Evolutionary conservation across 1,284 basidiomycete species (phyloP), one percentile per base, ranked within the genome.

Genomic region (Trametes polyzona): DNA sequence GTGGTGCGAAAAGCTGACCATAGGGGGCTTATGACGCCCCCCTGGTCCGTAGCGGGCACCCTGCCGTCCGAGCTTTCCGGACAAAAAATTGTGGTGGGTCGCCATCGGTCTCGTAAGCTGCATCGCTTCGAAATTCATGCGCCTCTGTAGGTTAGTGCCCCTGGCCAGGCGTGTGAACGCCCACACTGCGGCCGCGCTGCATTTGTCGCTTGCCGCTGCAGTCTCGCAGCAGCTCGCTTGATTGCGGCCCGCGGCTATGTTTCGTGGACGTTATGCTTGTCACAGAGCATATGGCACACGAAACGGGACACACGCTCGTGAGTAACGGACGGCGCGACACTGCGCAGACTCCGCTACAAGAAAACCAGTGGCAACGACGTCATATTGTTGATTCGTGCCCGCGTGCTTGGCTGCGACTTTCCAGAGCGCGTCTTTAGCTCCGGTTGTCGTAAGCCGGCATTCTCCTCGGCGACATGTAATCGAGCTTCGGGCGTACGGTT

Each of bases 1-100:
- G n/a, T 26, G 44, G 26, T 54, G 52, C 39, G 52, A 54, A 54
- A 40, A 27, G 33, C 30, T 54, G n/a, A 12, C 52, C 37, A 47
- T 33, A 11, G 30, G 29, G 17, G 32, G 51, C 30, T n/a, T 27
- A 19, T 24, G 32, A 14, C 32, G 33, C 19, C 26, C 16, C 27
- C 30, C 43, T 30, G 26, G n/a, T 8, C 14, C 19, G 27, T 12
- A 19, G 27, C 26, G 16, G 21, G 14, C 11, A 16, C 17, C 27
- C 11, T 27, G 30, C 27, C 21, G 17, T 33, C 52, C 52, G 52
- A 47, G 37, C 24, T 54, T 54, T 36, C 37, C 52, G 52, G 52
- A 54, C 39, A 40, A 47, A 39, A n/a, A n/a, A n/a, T n/a, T n/a
- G n/a, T 39, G 36, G 35, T 29, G 23, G 19, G 44, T 36, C 7